phyloP scores from a whole-genome alignment of 2,329 filamentous ascomycete genomes.

The Epichloe glyceriae region DNA sequence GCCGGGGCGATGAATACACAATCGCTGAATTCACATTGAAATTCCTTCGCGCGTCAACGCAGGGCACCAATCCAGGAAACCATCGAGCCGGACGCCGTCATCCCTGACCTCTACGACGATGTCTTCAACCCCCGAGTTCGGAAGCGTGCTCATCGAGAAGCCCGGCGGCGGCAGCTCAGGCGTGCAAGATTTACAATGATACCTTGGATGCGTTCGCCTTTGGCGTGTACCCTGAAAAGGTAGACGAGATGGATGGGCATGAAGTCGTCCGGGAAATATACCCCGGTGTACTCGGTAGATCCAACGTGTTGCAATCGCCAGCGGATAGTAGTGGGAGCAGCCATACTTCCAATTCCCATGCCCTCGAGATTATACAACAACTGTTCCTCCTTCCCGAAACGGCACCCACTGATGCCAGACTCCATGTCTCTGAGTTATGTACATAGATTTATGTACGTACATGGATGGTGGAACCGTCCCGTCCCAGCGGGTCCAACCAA shows the following conservation, averaged over 20 bases:
- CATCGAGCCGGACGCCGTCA: slow-evolving; percentile 26
- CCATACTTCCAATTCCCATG: slow-evolving; percentile 20
- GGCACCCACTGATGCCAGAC: slow-evolving; percentile 26
- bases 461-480: not conserved
- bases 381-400: slow-evolving; percentile 12
- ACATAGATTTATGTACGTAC: not conserved
- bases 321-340: not conserved
- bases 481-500: not conserved
- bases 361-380: slow-evolving; percentile 24
- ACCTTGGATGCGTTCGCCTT: slow-evolving; percentile 21
- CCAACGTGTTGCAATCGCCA: slow-evolving; percentile 1
- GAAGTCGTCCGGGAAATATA: not conserved
- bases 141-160: slow-evolving; percentile 26
- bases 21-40: too few relatives aligned
- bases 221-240: slow-evolving; percentile 24
- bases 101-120: slow-evolving; percentile 25
- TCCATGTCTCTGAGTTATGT: slow-evolving; percentile 18
- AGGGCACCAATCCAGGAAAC: slow-evolving; percentile 30
- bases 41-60: not conserved
- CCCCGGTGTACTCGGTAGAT: not conserved
- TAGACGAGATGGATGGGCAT: slow-evolving; percentile 5
- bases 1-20: too few relatives aligned
- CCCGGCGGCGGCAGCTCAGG: slow-evolving; percentile 12
- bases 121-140: slow-evolving; percentile 27
- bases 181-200: slow-evolving; percentile 29